A percentile compares a stretch with the other conserved stretches of the same genome.
phyloP scores from a whole-genome alignment of 23 red algal genomes.

The Gracilaria caudata region DNA sequence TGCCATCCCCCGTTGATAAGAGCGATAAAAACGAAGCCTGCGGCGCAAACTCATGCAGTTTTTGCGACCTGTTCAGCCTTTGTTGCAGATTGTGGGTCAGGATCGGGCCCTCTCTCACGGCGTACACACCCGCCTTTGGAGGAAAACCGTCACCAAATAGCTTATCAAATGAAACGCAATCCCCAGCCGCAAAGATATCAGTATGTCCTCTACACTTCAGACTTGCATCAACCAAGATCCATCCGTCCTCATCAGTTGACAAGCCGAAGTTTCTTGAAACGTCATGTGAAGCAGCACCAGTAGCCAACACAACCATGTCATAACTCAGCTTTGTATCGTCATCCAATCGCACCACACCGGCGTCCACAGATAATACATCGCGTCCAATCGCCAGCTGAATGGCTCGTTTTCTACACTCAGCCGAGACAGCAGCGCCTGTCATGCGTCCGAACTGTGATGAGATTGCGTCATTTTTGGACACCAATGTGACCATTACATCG shows the following conservation, averaged over 20 bases:
- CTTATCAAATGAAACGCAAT: constrained; percentile 69
- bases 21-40: constrained; percentile 72
- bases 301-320: constrained; percentile 69
- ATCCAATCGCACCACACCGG: constrained; percentile 13
- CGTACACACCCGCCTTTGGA: constrained; percentile 90
- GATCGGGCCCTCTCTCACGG: constrained; percentile 81
- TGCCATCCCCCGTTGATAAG: constrained; percentile 75
- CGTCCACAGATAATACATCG: neutral
- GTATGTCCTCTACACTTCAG: constrained; percentile 10
- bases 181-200: constrained; percentile 81
- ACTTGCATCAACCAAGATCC: constrained; percentile 48
- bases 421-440: constrained; percentile 42
- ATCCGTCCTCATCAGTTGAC: constrained; percentile 58
- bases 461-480: constrained; percentile 22
- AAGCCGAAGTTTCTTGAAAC: constrained; percentile 2
- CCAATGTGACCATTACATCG: constrained; percentile 33
- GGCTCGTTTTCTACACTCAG: constrained; percentile 37
- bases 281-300: constrained; percentile 60
- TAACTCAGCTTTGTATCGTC: constrained; percentile 36
- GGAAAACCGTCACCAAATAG: constrained; percentile 30
- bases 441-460: constrained; percentile 14
- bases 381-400: constrained; percentile 42
- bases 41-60: constrained; percentile 49
- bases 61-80: neutral
- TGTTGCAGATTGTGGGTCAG: constrained; percentile 62